These are phyloP conservation scores for Nothophoma quercina DNA, from an alignment of 2,329 filamentous ascomycete species.

Conservation along the genomic window DNA sequence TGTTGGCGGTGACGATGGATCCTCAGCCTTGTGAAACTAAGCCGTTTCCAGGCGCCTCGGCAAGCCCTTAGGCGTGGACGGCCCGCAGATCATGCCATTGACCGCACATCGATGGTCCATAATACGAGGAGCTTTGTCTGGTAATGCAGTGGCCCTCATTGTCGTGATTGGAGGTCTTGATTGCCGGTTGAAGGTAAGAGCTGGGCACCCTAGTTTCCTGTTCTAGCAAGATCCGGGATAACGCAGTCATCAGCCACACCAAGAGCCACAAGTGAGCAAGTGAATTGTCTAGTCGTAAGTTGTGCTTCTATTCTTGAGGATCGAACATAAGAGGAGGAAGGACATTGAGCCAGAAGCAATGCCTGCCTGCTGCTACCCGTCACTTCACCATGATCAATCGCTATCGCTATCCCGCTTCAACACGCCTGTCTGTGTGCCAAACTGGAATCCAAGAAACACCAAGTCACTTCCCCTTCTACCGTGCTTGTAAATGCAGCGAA, in stretches of 20 bases:
- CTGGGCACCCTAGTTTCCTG: conserved; percentile 4
- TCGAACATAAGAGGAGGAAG: conserved; percentile 20
- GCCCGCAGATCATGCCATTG: conserved; percentile 8
- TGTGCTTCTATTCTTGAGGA: conserved; percentile 18
- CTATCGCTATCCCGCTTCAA: conserved; percentile 2
- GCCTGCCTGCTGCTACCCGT: conserved; percentile 10
- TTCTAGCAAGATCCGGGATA: background rate
- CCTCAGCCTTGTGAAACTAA: conserved; percentile 34
- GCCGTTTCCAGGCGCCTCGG: conserved; percentile 24
- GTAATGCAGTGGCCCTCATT: background rate
- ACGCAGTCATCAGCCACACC: background rate
- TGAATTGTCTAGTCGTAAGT: conserved; percentile 12
- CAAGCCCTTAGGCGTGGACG: conserved; percentile 15
- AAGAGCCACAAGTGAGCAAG: background rate
- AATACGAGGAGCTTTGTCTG: background rate
- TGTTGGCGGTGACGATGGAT: conserved; percentile 35
- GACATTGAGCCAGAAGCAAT: conserved; percentile 5
- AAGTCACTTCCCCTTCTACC: conserved; percentile 28
- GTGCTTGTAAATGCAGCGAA: conserved; percentile 18
- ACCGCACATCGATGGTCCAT: conserved; percentile 1
- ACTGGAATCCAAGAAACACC: conserved; percentile 16
- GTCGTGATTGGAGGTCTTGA: conserved; percentile 2
- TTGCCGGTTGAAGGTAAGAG: background rate
- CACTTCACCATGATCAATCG: conserved; percentile 17
- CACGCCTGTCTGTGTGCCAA: conserved; percentile 8